Conservation (phyloP, 148 eudicot species). For the Polygonum maritimum region DNA sequence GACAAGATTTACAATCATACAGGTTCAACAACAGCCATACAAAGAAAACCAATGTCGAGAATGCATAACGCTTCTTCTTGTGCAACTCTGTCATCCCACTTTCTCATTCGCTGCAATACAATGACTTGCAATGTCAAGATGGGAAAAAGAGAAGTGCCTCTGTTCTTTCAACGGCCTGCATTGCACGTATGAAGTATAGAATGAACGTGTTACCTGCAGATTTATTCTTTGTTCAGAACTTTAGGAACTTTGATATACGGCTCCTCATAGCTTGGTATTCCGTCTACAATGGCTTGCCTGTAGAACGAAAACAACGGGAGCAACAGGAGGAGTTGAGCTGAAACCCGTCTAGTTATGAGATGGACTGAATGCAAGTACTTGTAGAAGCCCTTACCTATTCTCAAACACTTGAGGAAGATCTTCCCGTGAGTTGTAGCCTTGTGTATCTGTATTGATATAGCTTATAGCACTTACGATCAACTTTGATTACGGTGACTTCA, state of each 20-base stretch:
- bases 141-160: no score
- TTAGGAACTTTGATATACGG: conserved; percentile 90
- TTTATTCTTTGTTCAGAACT: conserved; percentile 70
- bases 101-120: no score
- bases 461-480: neutral
- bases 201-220: neutral
- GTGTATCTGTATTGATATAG: conserved; percentile 40
- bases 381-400: conserved; percentile 36
- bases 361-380: neutral
- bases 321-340: neutral
- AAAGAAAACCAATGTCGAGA: no score
- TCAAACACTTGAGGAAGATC: conserved; percentile 67
- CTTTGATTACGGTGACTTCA: neutral
- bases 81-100: no score
- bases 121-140: no score
- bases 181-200: neutral
- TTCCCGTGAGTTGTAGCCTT: conserved; percentile 59
- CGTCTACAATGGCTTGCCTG: conserved; percentile 71
- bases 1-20: no score
- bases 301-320: neutral
- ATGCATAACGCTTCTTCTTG: no score
- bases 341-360: neutral
- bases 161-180: no score
- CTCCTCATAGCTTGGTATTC: conserved; percentile 71
- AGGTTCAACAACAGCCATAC: no score